A percentile compares a stretch with the other conserved stretches of the same genome.
These are phyloP conservation scores for Hypoxylon cercidicola DNA, from an alignment of 495 filamentous ascomycete species.

Conservation along the genomic window DNA sequence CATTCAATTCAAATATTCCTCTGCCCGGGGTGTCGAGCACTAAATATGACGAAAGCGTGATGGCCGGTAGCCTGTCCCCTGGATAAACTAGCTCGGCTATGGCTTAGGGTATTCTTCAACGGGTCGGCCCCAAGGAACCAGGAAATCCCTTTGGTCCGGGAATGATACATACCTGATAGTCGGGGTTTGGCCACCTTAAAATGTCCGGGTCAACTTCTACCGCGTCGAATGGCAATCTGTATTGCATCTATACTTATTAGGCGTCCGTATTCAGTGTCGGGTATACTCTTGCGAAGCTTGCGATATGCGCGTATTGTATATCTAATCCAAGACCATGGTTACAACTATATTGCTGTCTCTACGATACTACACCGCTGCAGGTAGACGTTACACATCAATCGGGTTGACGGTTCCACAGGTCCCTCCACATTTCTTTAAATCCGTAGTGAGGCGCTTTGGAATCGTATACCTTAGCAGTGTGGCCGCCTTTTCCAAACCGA, in stretches of 20 bases:
- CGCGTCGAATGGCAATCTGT: background rate
- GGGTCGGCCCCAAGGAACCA: slow-evolving; percentile 31
- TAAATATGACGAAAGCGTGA: slow-evolving; percentile 24
- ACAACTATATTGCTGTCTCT: background rate
- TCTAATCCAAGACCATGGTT: background rate
- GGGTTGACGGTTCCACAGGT: slow-evolving; percentile 65
- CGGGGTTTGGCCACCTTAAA: slow-evolving; percentile 12
- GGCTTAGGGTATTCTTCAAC: slow-evolving; percentile 9
- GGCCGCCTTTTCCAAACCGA: slow-evolving; percentile 58
- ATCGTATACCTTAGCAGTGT: slow-evolving; percentile 72
- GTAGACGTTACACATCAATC: slow-evolving; percentile 2
- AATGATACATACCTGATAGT: slow-evolving; percentile 8
- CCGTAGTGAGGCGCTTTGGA: slow-evolving; percentile 80
- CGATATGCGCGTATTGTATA: background rate
- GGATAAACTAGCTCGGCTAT: slow-evolving; percentile 35
- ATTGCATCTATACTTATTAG: background rate
- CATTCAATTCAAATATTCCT: slow-evolving; percentile 1
- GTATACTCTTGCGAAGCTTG: too few species aligned
- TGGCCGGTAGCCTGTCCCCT: slow-evolving; percentile 33
- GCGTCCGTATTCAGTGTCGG: too few species aligned
- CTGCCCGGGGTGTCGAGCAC: background rate
- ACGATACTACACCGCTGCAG: background rate
- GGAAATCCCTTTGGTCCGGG: slow-evolving; percentile 38
- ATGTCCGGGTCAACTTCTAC: background rate
- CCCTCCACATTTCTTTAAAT: slow-evolving; percentile 86